phyloP scores from a whole-genome alignment of 2,329 filamentous ascomycete species.

The Aspergillus sp. region DNA sequence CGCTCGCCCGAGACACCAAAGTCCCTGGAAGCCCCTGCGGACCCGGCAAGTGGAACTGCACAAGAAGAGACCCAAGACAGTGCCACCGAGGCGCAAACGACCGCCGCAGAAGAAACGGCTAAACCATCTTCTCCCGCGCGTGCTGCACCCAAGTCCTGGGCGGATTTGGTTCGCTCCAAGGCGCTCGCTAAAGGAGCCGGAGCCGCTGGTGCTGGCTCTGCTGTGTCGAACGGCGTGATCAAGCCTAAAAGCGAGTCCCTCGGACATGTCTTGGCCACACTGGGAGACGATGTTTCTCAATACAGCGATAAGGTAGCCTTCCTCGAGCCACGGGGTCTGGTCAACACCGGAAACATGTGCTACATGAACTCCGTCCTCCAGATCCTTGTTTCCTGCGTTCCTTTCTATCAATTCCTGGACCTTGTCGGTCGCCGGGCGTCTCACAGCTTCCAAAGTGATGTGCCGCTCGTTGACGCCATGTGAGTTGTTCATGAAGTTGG shows the following conservation, averaged over 20 bases:
- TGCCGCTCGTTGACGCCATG: slow-evolving; percentile 91
- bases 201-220: slow-evolving; percentile 23
- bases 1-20: slow-evolving; percentile 37
- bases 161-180: slow-evolving; percentile 62
- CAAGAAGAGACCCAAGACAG: slow-evolving; percentile 4
- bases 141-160: slow-evolving; percentile 65
- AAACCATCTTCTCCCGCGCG: slow-evolving; percentile 41
- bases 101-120: slow-evolving; percentile 29
- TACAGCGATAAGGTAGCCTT: slow-evolving; percentile 68
- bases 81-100: slow-evolving; percentile 5
- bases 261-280: slow-evolving; percentile 73
- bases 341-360: slow-evolving; percentile 98
- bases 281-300: slow-evolving; percentile 63
- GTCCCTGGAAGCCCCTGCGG: slow-evolving; percentile 15
- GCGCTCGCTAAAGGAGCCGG: slow-evolving; percentile 32
- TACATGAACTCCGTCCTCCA: slow-evolving; percentile 99
- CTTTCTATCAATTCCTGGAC: slow-evolving; percentile 92
- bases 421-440: slow-evolving; percentile 78
- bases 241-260: slow-evolving; percentile 61
- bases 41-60: slow-evolving; percentile 8
- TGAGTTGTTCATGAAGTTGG: slow-evolving; percentile 47
- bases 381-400: slow-evolving; percentile 88
- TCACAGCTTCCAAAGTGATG: slow-evolving; percentile 93
- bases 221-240: slow-evolving; percentile 40
- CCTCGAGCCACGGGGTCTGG: slow-evolving; percentile 85